Base-by-base conservation (phyloP, 257 asterid genomes). In the Fraxinus cuspidata region DNA sequence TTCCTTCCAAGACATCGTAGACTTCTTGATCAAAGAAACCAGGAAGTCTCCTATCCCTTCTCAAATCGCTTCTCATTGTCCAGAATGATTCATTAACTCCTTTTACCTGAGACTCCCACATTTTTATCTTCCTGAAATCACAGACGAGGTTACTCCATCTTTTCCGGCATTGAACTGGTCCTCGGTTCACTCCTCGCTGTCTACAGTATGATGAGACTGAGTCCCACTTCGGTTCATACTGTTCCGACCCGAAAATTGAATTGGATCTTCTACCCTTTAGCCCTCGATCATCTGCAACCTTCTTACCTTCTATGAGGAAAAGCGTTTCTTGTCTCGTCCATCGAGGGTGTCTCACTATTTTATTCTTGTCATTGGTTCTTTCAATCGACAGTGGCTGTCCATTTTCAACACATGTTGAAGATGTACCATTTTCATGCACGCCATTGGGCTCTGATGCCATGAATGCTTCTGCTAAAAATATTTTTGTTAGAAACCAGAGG, bases 111-210 rank as follows among this genome's bases (percentile, higher is more conserved):
- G 85, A 77, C 64, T 91, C 91, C 96, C 96, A 91, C 53, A 77
- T 35, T 64, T 84, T 91, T 70, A 91, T 90, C 88, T 91, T 93
- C 93, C 88, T 93, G 80, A 87, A 93, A 72, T 93, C 96, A 35
- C 97, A 81, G 31, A 86, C 77, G n/a, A 93, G 88, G 81, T 93
- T 91, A 74, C 97, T 89, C 98, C 97, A 93, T 78, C 97, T 77
- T 81, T 93, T 93, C 15, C 94, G 87, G 75, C 97, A 91, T 64
- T 93, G 98, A 13, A 90, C 92, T 18, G 93, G 88, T 73, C 91
- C 92, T 74, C 98, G 77, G 74, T 74, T 85, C 68, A 86, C 94
- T 56, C 94, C 92, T 34, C 84, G 79, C 2, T 80, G 75, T 53
- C 81, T 93, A 88, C 96, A 93, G 85, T 91, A 83, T 0, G 94